phyloP scores from a whole-genome alignment of 441 rosid genomes.

The Pelargonium australe region DNA sequence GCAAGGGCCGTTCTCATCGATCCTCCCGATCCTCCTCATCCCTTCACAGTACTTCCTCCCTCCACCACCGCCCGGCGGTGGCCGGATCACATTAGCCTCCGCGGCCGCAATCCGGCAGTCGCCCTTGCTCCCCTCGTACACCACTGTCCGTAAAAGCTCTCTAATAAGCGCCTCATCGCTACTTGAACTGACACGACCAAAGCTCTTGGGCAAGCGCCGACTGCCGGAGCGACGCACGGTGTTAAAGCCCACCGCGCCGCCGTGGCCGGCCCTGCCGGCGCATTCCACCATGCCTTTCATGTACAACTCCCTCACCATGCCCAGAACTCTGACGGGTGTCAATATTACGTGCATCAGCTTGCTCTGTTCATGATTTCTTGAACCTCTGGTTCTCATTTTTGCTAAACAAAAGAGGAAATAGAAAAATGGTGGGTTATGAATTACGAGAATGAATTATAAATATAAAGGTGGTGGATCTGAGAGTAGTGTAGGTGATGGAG shows the following conservation, averaged over 20 bases:
- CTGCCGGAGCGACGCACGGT: slow-evolving; percentile 5
- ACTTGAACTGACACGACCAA: slow-evolving; percentile 8
- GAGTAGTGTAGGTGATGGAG: not conserved
- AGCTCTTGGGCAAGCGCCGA: slow-evolving; percentile 26
- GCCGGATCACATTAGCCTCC: not conserved
- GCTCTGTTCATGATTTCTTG: slow-evolving; percentile 18
- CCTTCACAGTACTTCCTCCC: not conserved
- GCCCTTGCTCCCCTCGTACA: not conserved
- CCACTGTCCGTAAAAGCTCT: slow-evolving; percentile 16
- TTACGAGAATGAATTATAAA: not conserved
- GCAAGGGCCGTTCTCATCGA: not conserved
- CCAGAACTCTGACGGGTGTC: slow-evolving; percentile 29
- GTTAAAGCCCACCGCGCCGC: slow-evolving; percentile 10
- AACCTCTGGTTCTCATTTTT: slow-evolving; percentile 21
- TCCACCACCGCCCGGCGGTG: not conserved
- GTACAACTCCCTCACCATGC: slow-evolving; percentile 33
- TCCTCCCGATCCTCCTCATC: not conserved
- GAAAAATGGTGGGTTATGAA: not conserved
- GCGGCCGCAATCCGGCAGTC: not conserved
- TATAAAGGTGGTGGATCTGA: not conserved
- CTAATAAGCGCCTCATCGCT: slow-evolving; percentile 19
- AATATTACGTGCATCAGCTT: slow-evolving; percentile 23
- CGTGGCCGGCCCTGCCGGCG: slow-evolving; percentile 18
- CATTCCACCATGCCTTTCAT: slow-evolving; percentile 27
- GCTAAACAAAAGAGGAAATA: not conserved